Base-by-base conservation (phyloP, 2,329 filamentous ascomycete species). In the Stagonosporopsis vannaccii region DNA sequence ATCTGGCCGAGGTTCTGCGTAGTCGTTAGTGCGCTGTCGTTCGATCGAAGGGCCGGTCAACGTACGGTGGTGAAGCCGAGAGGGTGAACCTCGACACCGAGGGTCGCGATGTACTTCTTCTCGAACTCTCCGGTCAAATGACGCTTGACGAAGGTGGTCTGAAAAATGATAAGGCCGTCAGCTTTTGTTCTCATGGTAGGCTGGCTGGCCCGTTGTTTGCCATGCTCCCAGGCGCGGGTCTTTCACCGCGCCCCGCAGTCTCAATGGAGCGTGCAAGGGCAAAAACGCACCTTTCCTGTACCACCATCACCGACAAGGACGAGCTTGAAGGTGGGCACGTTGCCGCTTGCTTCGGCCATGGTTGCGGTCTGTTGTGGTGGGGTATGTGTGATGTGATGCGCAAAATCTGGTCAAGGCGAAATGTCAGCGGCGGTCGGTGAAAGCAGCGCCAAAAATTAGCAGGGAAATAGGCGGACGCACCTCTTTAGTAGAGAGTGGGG, bases 141-240 rank as follows among this genome's bases (percentile, higher is more conserved):
- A 78, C 95, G 95, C 90, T 99, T 99, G 86, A 99, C 95, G 82
- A 99, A 99, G 78, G 95, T 99, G 79, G 95, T 99, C 95, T 99
- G 77, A 67, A 33, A 36, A 23, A 46, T 40, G 26, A 46, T 40
- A 36, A 37, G 22, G 22, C 46, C 40, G 67, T 75, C 65, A 75
- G 73, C 56, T 55, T 25, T 28, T 17, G 28, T 43, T 49, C 28
- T 43, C 20, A 23, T 41, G 17, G 22, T 19, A 30, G 46, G 35
- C 33, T 11, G 40, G n/a, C 30, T 28, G 48, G 30, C 42, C 43
- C 19, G 25, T 49, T 32, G 52, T 47, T 48, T 56, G 47, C 17
- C n/a, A 28, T 47, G 47, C 53, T 43, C 28, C 36, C 33, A 19
- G 49, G 39, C 45, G 25, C 45, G 30, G n/a, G 35, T 20, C 35